Evolutionary conservation across 1,139 yeast genomes (phyloP).

Genomic region (Tardiomyces digboiensis): DNA sequence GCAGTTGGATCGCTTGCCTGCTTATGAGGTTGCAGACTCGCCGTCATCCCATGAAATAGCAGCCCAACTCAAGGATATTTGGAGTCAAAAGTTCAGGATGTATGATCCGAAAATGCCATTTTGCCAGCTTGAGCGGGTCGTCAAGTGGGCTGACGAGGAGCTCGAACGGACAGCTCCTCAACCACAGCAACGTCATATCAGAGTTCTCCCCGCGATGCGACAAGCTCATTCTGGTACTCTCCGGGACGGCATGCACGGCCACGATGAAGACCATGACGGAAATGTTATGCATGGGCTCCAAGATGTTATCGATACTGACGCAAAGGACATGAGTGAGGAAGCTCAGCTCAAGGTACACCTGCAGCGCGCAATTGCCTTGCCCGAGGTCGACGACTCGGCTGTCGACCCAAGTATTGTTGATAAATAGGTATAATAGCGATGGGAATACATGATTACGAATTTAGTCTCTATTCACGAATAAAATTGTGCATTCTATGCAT

Average conservation of each 20-base stretch:
- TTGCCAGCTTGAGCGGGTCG: not conserved
- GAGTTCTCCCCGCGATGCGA: not conserved
- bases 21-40: not conserved
- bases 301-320: not conserved
- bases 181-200: not conserved
- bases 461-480: no score
- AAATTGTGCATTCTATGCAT: no score
- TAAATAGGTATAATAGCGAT: not conserved
- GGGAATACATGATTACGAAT: no score
- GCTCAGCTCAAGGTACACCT: not conserved
- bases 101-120: not conserved
- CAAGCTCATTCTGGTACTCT: not conserved
- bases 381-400: not conserved
- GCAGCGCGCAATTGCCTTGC: not conserved
- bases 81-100: not conserved
- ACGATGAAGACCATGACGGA: not conserved
- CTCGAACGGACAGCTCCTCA: not conserved
- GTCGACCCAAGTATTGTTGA: not conserved
- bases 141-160: not conserved
- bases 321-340: not conserved
- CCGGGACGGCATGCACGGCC: not conserved
- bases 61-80: not conserved
- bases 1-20: not conserved
- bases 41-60: not conserved
- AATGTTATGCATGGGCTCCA: not conserved